Conservation (phyloP, 2,329 filamentous ascomycete genomes). For the Stagonosporopsis tanaceti region DNA sequence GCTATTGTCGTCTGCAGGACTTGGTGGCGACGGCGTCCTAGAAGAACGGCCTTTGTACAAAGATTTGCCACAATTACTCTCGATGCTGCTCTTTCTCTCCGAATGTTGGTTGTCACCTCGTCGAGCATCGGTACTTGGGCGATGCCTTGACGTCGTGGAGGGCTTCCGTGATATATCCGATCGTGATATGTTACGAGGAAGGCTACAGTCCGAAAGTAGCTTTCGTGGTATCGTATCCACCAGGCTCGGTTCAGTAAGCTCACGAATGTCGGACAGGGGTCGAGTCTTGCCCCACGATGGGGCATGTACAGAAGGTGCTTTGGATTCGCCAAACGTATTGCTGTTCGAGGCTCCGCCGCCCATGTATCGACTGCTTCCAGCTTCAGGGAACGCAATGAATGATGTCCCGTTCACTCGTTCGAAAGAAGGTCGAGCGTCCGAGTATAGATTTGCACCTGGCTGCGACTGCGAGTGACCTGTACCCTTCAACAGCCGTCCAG, state of each 20-base stretch:
- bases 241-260: conserved; percentile 59
- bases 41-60: conserved; percentile 34
- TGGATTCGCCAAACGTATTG: conserved; percentile 35
- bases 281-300: conserved; percentile 49
- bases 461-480: conserved; percentile 42
- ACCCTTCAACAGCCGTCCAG: conserved; percentile 46
- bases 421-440: conserved; percentile 26
- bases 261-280: conserved; percentile 59
- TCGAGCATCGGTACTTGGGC: conserved; percentile 42
- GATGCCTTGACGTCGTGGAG: conserved; percentile 41
- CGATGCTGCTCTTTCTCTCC: conserved; percentile 38
- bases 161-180: conserved; percentile 42
- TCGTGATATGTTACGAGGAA: conserved; percentile 37
- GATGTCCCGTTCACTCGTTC: conserved; percentile 26
- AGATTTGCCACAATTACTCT: conserved; percentile 40
- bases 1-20: conserved; percentile 48
- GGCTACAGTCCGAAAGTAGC: conserved; percentile 29
- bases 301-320: conserved; percentile 33
- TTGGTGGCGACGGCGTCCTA: conserved; percentile 45
- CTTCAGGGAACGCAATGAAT: conserved; percentile 20
- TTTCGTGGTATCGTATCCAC: conserved; percentile 48
- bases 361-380: conserved; percentile 20
- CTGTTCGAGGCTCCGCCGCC: conserved; percentile 38
- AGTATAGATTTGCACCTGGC: conserved; percentile 29
- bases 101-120: conserved; percentile 40